Evolutionary conservation across 1,139 yeast species (phyloP).

Genomic region (Ogataea hybrid): DNA sequence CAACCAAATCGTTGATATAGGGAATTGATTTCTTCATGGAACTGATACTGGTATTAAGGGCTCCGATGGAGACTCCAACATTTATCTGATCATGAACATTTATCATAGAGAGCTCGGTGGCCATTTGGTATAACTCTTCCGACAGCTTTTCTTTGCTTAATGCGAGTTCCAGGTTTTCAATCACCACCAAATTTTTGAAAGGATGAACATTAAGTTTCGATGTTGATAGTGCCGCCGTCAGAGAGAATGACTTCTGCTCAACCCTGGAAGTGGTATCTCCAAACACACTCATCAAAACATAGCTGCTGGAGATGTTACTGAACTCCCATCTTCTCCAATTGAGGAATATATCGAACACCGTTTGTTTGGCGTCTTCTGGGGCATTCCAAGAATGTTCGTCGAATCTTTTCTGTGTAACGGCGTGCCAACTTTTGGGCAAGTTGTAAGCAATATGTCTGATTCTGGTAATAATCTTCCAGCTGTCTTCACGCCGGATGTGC

Average conservation of each 20-base stretch:
- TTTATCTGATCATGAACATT: conserved; percentile 22
- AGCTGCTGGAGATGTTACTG: conserved; percentile 53
- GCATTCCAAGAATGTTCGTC: conserved; percentile 36
- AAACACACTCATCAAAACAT: conserved; percentile 49
- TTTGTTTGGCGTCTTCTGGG: conserved; percentile 51
- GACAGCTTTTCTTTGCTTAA: conserved; percentile 13
- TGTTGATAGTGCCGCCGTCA: conserved; percentile 8
- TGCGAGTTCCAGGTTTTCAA: conserved; percentile 17
- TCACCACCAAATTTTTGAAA: conserved; percentile 20
- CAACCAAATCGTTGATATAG: conserved; percentile 6
- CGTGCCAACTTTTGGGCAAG: conserved; percentile 57
- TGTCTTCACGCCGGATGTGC: conserved; percentile 77
- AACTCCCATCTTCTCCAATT: conserved; percentile 96
- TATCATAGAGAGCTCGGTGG: conserved; percentile 14
- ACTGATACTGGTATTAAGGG: conserved; percentile 16
- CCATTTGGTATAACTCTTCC: conserved; percentile 15
- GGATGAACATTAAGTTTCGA: conserved; percentile 20
- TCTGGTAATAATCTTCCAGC: conserved; percentile 84
- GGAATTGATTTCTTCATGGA: conserved; percentile 12
- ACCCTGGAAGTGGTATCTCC: conserved; percentile 1
- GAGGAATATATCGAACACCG: conserved; percentile 57
- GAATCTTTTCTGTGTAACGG: conserved; percentile 29
- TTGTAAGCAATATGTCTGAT: conserved; percentile 67
- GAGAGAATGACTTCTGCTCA: conserved; percentile 4
- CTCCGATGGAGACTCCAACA: conserved; percentile 19